Conservation (phyloP, 2,329 filamentous ascomycete genomes). For the Amylocarpus encephaloides region DNA sequence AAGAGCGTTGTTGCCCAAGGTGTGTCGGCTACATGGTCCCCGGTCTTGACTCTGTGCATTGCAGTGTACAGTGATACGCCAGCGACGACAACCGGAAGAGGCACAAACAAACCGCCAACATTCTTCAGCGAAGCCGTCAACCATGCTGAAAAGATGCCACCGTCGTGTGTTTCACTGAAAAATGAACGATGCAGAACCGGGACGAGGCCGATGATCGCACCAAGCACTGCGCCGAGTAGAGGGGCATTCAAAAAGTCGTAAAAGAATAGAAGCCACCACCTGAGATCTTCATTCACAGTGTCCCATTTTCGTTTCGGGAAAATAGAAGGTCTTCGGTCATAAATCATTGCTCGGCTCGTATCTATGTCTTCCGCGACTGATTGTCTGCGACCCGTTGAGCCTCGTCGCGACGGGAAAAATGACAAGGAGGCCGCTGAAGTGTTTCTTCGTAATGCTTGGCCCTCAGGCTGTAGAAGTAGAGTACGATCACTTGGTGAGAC, state of each 20-base stretch:
- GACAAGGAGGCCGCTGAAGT: conserved; percentile 17
- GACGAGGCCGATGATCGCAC: conserved; percentile 52
- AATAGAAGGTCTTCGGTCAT: conserved; percentile 25
- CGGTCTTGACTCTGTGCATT: conserved; percentile 40
- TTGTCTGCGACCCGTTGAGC: conserved; percentile 2
- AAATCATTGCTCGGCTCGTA: background rate
- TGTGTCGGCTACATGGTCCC: conserved; percentile 34
- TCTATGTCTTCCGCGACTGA: background rate
- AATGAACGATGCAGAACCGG: conserved; percentile 55
- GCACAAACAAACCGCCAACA: conserved; percentile 57
- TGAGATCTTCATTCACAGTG: conserved; percentile 23
- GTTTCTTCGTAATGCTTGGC: conserved; percentile 4
- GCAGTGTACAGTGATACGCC: conserved; percentile 58
- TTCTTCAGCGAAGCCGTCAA: conserved; percentile 55
- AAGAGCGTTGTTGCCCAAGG: conserved; percentile 45
- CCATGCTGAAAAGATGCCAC: conserved; percentile 62
- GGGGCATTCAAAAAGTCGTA: conserved; percentile 54
- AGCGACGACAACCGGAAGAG: conserved; percentile 58
- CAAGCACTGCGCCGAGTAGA: conserved; percentile 52
- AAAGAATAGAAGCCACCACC: conserved; percentile 34
- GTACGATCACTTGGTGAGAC: conserved; percentile 37
- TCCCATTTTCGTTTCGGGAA: conserved; percentile 26
- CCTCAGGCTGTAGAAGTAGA: conserved; percentile 38
- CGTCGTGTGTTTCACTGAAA: conserved; percentile 50
- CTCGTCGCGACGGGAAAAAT: conserved; percentile 30